Percentiles rank a stretch among this genome's conserved stretches.
Conservation (phyloP, 208 protist genomes). For the Naegleria gruberi region DNA sequence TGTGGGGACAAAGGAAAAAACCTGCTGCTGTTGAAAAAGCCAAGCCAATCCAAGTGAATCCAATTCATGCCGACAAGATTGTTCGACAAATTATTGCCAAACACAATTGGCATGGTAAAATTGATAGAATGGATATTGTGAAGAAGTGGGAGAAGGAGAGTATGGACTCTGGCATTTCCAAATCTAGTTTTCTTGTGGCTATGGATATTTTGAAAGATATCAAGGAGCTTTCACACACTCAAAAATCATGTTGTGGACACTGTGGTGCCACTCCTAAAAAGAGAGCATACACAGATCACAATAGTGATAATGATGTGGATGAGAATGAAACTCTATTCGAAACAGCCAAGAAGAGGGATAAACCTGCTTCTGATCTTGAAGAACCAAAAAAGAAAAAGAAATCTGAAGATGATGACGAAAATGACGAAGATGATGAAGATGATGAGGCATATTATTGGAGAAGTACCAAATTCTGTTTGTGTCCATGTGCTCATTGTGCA, state of each 20-base stretch:
- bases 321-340: background rate
- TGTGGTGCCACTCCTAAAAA: background rate
- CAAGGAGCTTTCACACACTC: background rate
- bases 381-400: background rate
- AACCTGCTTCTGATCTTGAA: too few species aligned
- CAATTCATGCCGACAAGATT: background rate
- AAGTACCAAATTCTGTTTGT: background rate
- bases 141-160: background rate
- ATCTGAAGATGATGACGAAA: background rate
- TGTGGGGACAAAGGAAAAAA: too few species aligned
- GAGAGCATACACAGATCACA: background rate
- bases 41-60: background rate
- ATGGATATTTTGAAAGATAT: background rate
- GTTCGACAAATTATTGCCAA: background rate
- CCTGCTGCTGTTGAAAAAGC: too few species aligned
- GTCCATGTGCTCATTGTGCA: background rate
- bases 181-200: background rate
- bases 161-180: background rate
- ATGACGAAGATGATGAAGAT: background rate
- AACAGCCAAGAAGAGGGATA: too few species aligned
- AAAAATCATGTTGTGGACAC: background rate
- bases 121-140: background rate
- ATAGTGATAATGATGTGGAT: background rate
- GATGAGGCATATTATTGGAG: background rate
- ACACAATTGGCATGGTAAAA: background rate